Conservation (phyloP, 208 protist genomes). For the Blechomonas ayalai region DNA sequence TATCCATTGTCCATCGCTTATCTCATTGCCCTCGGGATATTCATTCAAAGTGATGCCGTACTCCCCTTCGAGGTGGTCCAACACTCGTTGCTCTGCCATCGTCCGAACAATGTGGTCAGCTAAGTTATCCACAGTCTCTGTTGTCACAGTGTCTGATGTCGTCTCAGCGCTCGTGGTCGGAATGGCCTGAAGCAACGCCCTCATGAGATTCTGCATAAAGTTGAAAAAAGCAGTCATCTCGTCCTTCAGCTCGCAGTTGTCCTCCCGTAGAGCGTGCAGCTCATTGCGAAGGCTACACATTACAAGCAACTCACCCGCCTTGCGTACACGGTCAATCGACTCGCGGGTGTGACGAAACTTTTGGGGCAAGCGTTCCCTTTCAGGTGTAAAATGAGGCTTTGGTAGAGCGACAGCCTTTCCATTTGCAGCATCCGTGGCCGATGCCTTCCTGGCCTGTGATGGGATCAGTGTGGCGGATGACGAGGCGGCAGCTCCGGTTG, state of each 20-base stretch:
- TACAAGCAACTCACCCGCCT: too few relatives aligned
- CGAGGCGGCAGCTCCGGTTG: too few relatives aligned
- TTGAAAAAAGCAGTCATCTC: constrained; percentile 11
- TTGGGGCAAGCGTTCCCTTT: too few relatives aligned
- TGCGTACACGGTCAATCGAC: too few relatives aligned
- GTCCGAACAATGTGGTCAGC: constrained; percentile 3
- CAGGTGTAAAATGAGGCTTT: too few relatives aligned
- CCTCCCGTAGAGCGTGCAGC: constrained; percentile 1
- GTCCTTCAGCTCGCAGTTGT: neutral
- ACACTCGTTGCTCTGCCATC: constrained; percentile 7
- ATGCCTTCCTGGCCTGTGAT: too few relatives aligned
- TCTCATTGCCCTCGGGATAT: neutral
- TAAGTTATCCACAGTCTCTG: neutral
- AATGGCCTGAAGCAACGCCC: neutral
- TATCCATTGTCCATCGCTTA: constrained; percentile 22
- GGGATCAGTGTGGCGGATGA: too few relatives aligned
- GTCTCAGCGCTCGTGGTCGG: constrained; percentile 1
- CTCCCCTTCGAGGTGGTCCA: neutral
- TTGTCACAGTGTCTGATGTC: neutral
- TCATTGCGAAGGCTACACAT: too few relatives aligned
- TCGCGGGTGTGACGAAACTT: too few relatives aligned
- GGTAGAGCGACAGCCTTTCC: too few relatives aligned
- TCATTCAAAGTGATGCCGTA: neutral
- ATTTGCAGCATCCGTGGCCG: too few relatives aligned
- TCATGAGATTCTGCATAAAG: constrained; percentile 6